Evolutionary conservation across 2,329 filamentous ascomycete species (phyloP), one percentile per base, ranked within the genome.

Genomic region (Clonostachys rosea): DNA sequence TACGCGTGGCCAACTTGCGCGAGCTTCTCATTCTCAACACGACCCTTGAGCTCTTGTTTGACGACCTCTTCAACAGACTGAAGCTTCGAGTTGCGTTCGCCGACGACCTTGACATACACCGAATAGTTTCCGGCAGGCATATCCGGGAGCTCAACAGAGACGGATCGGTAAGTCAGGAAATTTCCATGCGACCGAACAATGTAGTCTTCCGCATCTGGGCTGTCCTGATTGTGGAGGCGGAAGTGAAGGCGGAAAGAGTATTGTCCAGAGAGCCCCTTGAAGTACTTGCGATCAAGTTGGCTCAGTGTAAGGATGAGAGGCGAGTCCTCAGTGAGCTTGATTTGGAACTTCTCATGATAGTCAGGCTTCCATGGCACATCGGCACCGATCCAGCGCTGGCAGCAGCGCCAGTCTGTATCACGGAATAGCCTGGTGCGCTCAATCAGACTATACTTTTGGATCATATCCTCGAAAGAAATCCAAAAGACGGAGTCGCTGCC

Each of bases 401-500:
- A 76, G 44, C 76, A 73, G 40, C 74, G 71, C 82, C 81, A 86
- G 50, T 78, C 72, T 8, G 44, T 47, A 17, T 81, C 76, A 24
- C 75, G 68, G 60, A 85, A 85, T 16, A 86, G 73, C 1, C 81
- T 71, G 0, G 82, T 85, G 13, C 81, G 73, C 56, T 85, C 80
- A 46, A 85, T 77, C 52, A 76, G 73, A 43, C 76, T 75, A 56
- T 79, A 85, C 55, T 84, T 84, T 52, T 76, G 74, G 12, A 85
- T 71, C 45, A 86, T 68, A 54, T 85, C 81, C 44, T 78, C 70
- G 55, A 82, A 84, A 2, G 77, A 73, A 49, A 84, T 83, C 80
- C 80, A 84, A 56, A 84, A 84, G 12, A 81, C 77, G 1, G 78
- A 81, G 54, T 84, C 80, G 52, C 76, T 78, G 18, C 80, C 79